Evolutionary conservation across 345 rosid species (phyloP), one percentile per base, ranked within the genome.

Genomic region (Lepidium africanum): DNA sequence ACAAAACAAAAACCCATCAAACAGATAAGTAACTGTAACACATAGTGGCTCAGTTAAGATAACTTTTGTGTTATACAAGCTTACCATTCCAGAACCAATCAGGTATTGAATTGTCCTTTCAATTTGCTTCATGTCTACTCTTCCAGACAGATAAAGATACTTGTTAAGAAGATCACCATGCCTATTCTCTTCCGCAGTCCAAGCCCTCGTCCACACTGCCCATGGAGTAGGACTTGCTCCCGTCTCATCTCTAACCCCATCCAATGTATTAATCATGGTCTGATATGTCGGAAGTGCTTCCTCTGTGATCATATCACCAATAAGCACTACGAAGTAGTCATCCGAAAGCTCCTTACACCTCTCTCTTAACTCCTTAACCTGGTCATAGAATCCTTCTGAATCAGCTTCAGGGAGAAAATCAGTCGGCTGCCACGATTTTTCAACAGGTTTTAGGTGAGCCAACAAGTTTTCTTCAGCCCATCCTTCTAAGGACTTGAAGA

Each of bases 281-380:
- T 85, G 93, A 60, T 87, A 87, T 58, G 96, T 85, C 5, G 96
- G 96, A 52, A 89, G 91, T 5, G 96, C 91, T 70, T 87, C 93
- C 74, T 89, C 96, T 2, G 96, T 87, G 80, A 89, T 76, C 92
- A 67, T 77, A 62, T 77, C 80, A 7, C 80, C 80, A 62, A 77
- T 39, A 57, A 77, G 73, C 53, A 72, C 80, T 6, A 73, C 75
- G 51, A 72, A 73, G 48, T 62, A 77, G 11, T 77, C 78, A 56
- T 77, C 81, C n/a, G 78, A 16, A 4, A 77, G 66, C 54, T 77
- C 81, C 1, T 43, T 78, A 10, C 81, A 72, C 59, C 89, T 70
- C n/a, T 75, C 86, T 67, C 83, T 78, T n/a, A 85, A 74, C 58
- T 82, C 86, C 58, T 77, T 80, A 15, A 83, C 85, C 74, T 86